Evolutionary conservation across 208 protist species (phyloP), one percentile per base, ranked within the genome.

Genomic region (Trypanosoma cruzi): DNA sequence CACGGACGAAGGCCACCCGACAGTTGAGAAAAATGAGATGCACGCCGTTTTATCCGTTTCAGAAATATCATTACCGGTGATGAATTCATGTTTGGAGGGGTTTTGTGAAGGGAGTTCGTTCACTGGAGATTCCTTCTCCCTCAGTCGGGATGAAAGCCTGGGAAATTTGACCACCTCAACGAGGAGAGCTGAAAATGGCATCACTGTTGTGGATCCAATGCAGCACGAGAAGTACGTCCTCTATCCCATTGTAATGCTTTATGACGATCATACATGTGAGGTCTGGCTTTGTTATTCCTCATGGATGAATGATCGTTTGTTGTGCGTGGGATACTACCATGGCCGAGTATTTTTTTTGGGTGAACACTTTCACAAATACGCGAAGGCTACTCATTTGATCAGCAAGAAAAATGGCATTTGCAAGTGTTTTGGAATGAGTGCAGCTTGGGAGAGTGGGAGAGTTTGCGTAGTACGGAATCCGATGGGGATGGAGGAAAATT

Each of bases 381-480:
- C 28, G 20, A 63, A 29, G n/a, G 22, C 31, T 13, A 50, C 46
- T 50, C 40, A 24, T 8, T 48, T 8, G 28, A 4, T 63, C 4
- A 63, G 28, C 22, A 44, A 4, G 28, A 50, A 37, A 63, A 36
- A 58, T n/a, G 29, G 57, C 28, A 50, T 63, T 20, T 44, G 14
- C 46, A 28, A 50, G 46, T 46, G 14, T 50, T 63, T 34, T 50
- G 57, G 57, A 63, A 63, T 49, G 40, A 63, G n/a, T 24, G n/a
- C 57, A 8, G 1, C 3, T 49, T 28, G 32, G 14, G 57, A 63
- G 16, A 22, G 29, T 49, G 31, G 37, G 8, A 6, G 10, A 50
- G 2, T 37, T 50, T 5, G n/a, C 48, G 1, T 22, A 31, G 37
- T 5, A 32, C 2, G 16, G 8, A 28, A 31, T 29, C 20, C 57